Conservation (phyloP, 1,139 yeast species). For the Zygosaccharomyces pseudobailii region DNA sequence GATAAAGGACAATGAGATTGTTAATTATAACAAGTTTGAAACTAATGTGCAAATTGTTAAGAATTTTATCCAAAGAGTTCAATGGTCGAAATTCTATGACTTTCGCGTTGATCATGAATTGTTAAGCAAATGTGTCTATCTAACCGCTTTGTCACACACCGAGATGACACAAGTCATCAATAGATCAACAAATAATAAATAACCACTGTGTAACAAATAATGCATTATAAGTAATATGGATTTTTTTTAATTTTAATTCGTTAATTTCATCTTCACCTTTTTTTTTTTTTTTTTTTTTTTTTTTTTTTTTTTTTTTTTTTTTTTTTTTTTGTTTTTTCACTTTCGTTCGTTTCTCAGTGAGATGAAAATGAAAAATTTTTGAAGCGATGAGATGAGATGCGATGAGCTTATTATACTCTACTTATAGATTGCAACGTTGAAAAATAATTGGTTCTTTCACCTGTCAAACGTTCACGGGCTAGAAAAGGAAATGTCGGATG, state of each 20-base stretch:
- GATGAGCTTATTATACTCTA: slow-evolving; percentile 18
- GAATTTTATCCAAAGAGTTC: slow-evolving; percentile 74
- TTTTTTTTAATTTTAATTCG: not conserved
- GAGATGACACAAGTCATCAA: slow-evolving; percentile 44
- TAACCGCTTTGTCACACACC: slow-evolving; percentile 68
- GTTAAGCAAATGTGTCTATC: slow-evolving; percentile 76
- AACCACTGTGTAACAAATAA: not conserved
- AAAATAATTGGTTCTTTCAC: not conserved
- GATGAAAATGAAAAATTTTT: slow-evolving; percentile 17
- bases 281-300: not conserved
- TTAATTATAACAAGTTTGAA: slow-evolving; percentile 75
- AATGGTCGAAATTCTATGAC: slow-evolving; percentile 70
- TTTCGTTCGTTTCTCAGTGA: not conserved
- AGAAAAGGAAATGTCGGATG: slow-evolving; percentile 39
- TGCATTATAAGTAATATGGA: not conserved
- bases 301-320: not conserved
- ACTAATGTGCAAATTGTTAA: slow-evolving; percentile 76
- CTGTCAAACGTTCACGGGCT: not conserved
- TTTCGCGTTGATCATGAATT: slow-evolving; percentile 51
- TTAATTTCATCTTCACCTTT: not conserved
- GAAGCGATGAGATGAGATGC: slow-evolving; percentile 22
- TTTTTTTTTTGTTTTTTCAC: not conserved
- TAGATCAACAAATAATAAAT: not conserved
- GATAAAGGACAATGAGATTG: slow-evolving; percentile 41
- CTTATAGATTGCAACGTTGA: not conserved